phyloP scores from a whole-genome alignment of 1,139 yeast genomes.

The Nakaseomyces kungkrabaensis region DNA sequence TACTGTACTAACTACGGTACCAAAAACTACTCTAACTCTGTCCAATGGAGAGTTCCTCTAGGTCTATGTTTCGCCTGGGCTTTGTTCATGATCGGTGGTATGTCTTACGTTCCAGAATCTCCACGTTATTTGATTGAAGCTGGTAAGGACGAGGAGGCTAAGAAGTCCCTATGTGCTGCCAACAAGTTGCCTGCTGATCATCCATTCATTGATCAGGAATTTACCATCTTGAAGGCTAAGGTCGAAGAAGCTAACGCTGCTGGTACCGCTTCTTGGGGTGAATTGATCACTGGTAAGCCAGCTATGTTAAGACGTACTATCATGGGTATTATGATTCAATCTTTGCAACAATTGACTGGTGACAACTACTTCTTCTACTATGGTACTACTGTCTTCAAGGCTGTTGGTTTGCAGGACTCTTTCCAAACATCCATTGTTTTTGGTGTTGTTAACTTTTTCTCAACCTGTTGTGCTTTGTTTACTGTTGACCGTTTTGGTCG shows the following conservation, averaged over 20 bases:
- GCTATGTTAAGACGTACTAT: slow-evolving; percentile 49
- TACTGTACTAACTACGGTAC: slow-evolving; percentile 54
- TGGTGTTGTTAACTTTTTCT: slow-evolving; percentile 67
- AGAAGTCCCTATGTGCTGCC: slow-evolving; percentile 35
- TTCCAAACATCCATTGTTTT: slow-evolving; percentile 64
- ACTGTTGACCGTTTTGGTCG: slow-evolving; percentile 61
- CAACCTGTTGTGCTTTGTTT: slow-evolving; percentile 58
- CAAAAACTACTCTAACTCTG: slow-evolving; percentile 36
- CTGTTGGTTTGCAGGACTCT: slow-evolving; percentile 62
- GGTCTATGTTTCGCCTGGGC: slow-evolving; percentile 42
- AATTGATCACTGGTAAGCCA: slow-evolving; percentile 28
- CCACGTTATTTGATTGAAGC: slow-evolving; percentile 58
- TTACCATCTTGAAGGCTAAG: slow-evolving; percentile 52
- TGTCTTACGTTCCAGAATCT: slow-evolving; percentile 65
- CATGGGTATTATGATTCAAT: slow-evolving; percentile 55
- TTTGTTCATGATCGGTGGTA: slow-evolving; percentile 38
- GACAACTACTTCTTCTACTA: slow-evolving; percentile 72
- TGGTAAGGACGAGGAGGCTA: slow-evolving; percentile 47
- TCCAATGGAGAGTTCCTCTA: slow-evolving; percentile 56
- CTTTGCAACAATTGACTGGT: slow-evolving; percentile 70
- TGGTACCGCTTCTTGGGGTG: slow-evolving; percentile 32
- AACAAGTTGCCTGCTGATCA: slow-evolving; percentile 38
- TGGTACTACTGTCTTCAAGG: slow-evolving; percentile 63
- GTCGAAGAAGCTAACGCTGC: slow-evolving; percentile 38
- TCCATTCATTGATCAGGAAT: slow-evolving; percentile 43